phyloP scores from a whole-genome alignment of 2,329 filamentous ascomycete genomes.

The Conoideocrella luteorostrata region DNA sequence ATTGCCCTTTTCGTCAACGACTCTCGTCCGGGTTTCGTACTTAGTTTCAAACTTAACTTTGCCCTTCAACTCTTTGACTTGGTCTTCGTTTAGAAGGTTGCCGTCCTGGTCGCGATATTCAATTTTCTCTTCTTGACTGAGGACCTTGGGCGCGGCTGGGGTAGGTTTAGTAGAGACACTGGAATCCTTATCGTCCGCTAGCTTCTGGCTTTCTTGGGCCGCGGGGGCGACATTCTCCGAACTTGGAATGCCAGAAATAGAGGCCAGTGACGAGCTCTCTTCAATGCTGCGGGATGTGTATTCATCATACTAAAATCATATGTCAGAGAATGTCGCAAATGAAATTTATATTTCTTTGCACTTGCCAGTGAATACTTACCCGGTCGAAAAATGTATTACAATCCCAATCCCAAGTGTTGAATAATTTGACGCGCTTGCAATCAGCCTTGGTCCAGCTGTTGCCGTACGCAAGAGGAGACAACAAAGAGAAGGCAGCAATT shows the following conservation, averaged over 20 bases:
- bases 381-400: constrained; percentile 86
- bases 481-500: constrained; percentile 73
- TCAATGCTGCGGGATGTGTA: constrained; percentile 11
- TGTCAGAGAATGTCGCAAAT: constrained; percentile 11
- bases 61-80: constrained; percentile 78
- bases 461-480: constrained; percentile 84
- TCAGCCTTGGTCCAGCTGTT: constrained; percentile 88
- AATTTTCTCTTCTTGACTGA: constrained; percentile 67
- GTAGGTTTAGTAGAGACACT: constrained; percentile 44
- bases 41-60: constrained; percentile 94
- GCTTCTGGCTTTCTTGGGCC: background rate
- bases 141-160: constrained; percentile 41
- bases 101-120: constrained; percentile 80
- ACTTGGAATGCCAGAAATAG: constrained; percentile 20
- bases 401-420: constrained; percentile 92
- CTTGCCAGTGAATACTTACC: constrained; percentile 53
- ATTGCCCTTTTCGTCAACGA: constrained; percentile 74
- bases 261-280: constrained; percentile 21
- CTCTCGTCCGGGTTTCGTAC: constrained; percentile 87
- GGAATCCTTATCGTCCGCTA: constrained; percentile 10
- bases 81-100: constrained; percentile 75
- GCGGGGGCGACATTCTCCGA: constrained; percentile 15
- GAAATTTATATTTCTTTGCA: too few relatives aligned
- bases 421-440: constrained; percentile 81
- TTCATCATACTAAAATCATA: constrained; percentile 8